A percentile compares a stretch with the other conserved stretches of the same genome.
Evolutionary conservation across 2,329 filamentous ascomycete genomes (phyloP).

Genomic region (Monosporascus cannonballus): DNA sequence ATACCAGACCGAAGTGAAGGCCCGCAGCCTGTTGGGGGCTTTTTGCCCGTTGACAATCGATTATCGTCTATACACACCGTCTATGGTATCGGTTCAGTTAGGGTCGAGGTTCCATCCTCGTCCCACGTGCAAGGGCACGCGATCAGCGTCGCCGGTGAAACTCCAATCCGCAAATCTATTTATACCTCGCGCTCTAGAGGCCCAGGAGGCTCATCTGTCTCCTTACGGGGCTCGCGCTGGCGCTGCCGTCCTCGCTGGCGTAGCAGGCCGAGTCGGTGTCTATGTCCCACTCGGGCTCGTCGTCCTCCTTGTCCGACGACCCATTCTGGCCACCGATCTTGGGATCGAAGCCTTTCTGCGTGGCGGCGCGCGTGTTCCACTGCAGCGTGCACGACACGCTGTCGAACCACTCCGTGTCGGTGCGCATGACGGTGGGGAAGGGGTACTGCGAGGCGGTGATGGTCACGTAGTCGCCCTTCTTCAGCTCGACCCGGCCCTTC

Average conservation of each 20-base stretch:
- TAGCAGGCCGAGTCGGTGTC: conserved; percentile 76
- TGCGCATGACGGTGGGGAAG: conserved; percentile 91
- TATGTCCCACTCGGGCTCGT: conserved; percentile 78
- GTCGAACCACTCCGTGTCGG: conserved; percentile 92
- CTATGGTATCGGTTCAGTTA: too few species aligned
- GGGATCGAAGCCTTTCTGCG: conserved; percentile 81
- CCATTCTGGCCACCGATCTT: conserved; percentile 38
- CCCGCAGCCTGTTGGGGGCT: too few species aligned
- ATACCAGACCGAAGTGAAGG: too few species aligned
- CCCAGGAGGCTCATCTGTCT: conserved; percentile 70
- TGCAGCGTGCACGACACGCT: conserved; percentile 85
- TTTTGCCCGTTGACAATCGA: too few species aligned
- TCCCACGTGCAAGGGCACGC: too few species aligned
- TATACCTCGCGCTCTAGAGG: conserved; percentile 34
- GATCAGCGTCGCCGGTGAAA: too few species aligned
- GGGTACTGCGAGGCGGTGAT: conserved; percentile 95
- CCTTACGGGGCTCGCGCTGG: conserved; percentile 59
- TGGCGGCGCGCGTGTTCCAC: conserved; percentile 91
- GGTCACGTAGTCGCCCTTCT: conserved; percentile 90
- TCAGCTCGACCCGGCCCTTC: conserved; percentile 89
- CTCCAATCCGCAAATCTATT: neutral
- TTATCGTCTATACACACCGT: too few species aligned
- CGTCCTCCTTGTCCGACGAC: conserved; percentile 40
- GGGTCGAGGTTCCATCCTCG: too few species aligned
- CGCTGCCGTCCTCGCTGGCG: conserved; percentile 67